A percentile compares a stretch with the other conserved stretches of the same genome.
Evolutionary conservation across 148 eudicot genomes (phyloP).

Genomic region (Chenopodium formosanum): DNA sequence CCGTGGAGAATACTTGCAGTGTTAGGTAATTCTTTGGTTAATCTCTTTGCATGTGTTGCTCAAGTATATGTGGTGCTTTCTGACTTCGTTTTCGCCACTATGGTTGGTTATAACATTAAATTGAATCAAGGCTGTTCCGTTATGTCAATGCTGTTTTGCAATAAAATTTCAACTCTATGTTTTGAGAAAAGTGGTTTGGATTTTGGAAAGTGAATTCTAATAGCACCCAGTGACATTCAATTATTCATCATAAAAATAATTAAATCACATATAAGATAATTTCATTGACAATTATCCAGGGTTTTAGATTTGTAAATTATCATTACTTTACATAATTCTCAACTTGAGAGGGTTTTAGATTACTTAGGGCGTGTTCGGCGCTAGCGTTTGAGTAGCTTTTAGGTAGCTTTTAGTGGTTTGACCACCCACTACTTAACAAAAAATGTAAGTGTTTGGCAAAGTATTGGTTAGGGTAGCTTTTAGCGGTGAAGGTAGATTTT

Average conservation of each 20-base stretch:
- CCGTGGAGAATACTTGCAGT: conserved; percentile 87
- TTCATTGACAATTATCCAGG: too few relatives aligned
- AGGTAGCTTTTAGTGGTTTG: too few relatives aligned
- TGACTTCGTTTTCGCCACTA: not conserved
- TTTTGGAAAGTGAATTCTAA: too few relatives aligned
- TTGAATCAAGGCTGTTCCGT: not conserved
- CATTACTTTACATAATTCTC: not conserved
- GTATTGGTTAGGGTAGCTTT: too few relatives aligned
- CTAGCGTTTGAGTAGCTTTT: too few relatives aligned
- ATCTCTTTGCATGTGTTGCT: not conserved
- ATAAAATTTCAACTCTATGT: not conserved
- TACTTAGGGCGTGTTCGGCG: too few relatives aligned
- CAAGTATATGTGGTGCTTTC: not conserved
- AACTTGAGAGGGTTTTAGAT: not conserved
- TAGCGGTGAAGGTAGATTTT: too few relatives aligned
- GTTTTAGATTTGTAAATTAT: too few relatives aligned
- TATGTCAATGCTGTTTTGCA: not conserved
- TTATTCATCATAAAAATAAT: too few relatives aligned
- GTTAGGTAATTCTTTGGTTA: conserved; percentile 48
- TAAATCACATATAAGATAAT: too few relatives aligned
- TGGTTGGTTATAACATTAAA: not conserved
- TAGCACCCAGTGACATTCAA: not conserved
- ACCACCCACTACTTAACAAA: too few relatives aligned
- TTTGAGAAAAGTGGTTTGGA: not conserved
- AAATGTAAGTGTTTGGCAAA: too few relatives aligned